Evolutionary conservation across 164 flowering plant genomes (phyloP).

Genomic region (Houttuynia cordata): DNA sequence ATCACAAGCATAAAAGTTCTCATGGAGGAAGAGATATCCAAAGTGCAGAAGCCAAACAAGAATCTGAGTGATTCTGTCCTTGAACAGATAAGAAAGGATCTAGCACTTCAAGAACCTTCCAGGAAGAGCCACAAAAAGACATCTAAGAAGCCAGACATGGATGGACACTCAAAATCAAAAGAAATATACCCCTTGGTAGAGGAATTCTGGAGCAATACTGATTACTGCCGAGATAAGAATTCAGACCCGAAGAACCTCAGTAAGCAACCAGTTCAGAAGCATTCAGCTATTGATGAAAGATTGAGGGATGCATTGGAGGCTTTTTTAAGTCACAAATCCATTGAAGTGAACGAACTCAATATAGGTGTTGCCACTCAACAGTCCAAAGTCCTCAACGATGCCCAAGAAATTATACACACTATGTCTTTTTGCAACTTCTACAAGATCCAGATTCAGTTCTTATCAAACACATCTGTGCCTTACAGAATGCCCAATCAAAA

Average conservation of each 20-base stretch:
- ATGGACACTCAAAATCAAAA: slow-evolving; percentile 7
- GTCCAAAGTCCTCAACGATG: slow-evolving; percentile 48
- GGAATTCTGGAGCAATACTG: slow-evolving; percentile 30
- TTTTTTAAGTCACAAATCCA: slow-evolving; percentile 39
- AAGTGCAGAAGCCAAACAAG: slow-evolving; percentile 25
- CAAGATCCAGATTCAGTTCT: slow-evolving; percentile 44
- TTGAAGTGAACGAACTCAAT: slow-evolving; percentile 21
- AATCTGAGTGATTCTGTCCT: slow-evolving; percentile 7
- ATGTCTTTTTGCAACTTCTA: slow-evolving; percentile 37
- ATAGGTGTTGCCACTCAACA: slow-evolving; percentile 22
- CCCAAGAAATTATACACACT: slow-evolving; percentile 40
- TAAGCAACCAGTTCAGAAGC: slow-evolving; percentile 15
- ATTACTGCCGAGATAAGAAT: slow-evolving; percentile 7
- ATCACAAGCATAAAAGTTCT: slow-evolving; percentile 59
- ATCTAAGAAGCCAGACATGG: slow-evolving; percentile 15
- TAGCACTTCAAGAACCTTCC: slow-evolving; percentile 12
- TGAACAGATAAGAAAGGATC: slow-evolving; percentile 9
- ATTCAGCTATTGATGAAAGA: slow-evolving; percentile 32
- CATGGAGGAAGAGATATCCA: slow-evolving; percentile 67
- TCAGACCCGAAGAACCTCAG: slow-evolving; percentile 4
- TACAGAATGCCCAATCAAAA: slow-evolving; percentile 20
- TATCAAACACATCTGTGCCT: slow-evolving; percentile 30
- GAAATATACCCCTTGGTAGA: slow-evolving; percentile 26
- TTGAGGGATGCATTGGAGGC: slow-evolving; percentile 42
- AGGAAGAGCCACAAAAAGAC: slow-evolving; percentile 19